These are phyloP conservation scores for Coemansia asiatica DNA, from an alignment of 192 early-diverging fungal species.

Conservation along the genomic window DNA sequence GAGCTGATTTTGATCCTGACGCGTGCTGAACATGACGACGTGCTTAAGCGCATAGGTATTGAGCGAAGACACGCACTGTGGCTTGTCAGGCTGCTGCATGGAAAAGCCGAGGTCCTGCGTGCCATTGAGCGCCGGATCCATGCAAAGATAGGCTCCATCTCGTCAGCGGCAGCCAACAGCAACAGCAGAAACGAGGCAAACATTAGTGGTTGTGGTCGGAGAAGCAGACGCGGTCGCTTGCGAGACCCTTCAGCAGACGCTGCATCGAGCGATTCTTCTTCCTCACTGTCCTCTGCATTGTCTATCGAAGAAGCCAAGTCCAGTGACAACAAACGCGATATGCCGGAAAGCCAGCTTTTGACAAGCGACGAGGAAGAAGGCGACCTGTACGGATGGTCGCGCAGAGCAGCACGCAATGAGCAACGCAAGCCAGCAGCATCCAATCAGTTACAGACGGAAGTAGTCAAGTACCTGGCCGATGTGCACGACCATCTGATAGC, in stretches of 20 bases:
- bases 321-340: slow-evolving; percentile 12
- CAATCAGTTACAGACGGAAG: slow-evolving; percentile 10
- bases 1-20: slow-evolving; percentile 89
- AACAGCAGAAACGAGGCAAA: background rate
- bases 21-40: slow-evolving; percentile 79
- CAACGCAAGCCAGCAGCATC: background rate
- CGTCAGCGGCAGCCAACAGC: background rate
- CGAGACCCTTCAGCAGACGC: background rate
- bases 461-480: slow-evolving; percentile 36
- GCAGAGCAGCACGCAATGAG: slow-evolving; percentile 3
- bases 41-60: slow-evolving; percentile 73
- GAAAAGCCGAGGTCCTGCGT: slow-evolving; percentile 75
- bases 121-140: slow-evolving; percentile 61
- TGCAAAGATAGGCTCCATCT: slow-evolving; percentile 5
- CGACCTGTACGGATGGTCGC: slow-evolving; percentile 38
- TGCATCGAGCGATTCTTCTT: background rate
- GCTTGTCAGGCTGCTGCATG: slow-evolving; percentile 66
- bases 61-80: slow-evolving; percentile 70
- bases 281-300: background rate
- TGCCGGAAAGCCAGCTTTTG: slow-evolving; percentile 40
- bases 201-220: too few relatives aligned
- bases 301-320: background rate
- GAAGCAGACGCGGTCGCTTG: background rate
- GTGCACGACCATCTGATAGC: slow-evolving; percentile 72
- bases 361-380: slow-evolving; percentile 57